These are phyloP conservation scores for Fusarium odoratissimum DNA, from an alignment of 2,329 filamentous ascomycete genomes.

Conservation along the genomic window DNA sequence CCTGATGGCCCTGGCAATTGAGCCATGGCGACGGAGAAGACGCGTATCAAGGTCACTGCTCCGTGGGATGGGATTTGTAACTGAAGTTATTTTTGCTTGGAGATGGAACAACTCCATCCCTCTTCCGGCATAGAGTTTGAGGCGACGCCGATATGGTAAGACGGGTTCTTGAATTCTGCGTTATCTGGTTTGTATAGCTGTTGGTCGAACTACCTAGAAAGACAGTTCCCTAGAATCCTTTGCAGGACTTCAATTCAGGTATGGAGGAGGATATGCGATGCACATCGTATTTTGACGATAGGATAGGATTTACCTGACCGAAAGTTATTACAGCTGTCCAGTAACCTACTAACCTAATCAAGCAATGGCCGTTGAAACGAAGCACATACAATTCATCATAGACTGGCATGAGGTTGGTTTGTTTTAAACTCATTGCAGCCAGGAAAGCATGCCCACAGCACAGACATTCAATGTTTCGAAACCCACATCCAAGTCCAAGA, in stretches of 20 bases:
- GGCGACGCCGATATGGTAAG: neutral
- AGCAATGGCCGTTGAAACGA: slow-evolving; percentile 31
- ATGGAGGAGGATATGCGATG: neutral
- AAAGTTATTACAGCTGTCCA: neutral
- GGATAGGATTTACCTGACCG: neutral
- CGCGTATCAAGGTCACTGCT: slow-evolving; percentile 21
- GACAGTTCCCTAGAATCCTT: neutral
- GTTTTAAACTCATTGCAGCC: slow-evolving; percentile 11
- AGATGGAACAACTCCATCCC: neutral
- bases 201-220: neutral
- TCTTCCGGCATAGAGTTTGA: neutral
- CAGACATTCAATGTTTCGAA: slow-evolving; percentile 20
- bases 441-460: neutral
- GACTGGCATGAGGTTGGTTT: slow-evolving; percentile 5
- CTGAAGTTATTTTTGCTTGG: slow-evolving; percentile 3
- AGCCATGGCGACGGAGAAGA: slow-evolving; percentile 20
- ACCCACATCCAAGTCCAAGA: slow-evolving; percentile 7
- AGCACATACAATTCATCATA: neutral
- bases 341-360: slow-evolving; percentile 11
- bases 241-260: neutral
- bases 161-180: neutral
- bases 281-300: neutral
- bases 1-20: slow-evolving; percentile 29
- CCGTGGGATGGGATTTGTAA: slow-evolving; percentile 26
- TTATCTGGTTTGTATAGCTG: neutral